Evolutionary conservation across 78 protist genomes (phyloP), one percentile per base, ranked within the genome.

Genomic region (Dictyostelium brefeldianum): DNA sequence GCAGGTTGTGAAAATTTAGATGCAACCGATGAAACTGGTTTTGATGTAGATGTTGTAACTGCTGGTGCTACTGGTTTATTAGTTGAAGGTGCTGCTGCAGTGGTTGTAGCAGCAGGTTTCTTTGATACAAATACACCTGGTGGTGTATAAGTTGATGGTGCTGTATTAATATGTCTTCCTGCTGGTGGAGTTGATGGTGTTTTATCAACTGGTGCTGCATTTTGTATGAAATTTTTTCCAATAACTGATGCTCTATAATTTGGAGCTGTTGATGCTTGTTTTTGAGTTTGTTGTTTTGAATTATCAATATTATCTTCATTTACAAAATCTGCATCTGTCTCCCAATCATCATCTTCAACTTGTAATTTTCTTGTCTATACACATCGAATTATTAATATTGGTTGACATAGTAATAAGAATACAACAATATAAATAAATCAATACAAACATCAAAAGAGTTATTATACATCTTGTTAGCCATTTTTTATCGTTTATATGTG

Each of bases 251-350:
- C 93, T 75, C 75, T 54, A 12, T 36, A 8, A 41, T n/a, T 53
- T 25, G 31, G 12, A 12, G 31, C 29, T 43, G 53, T 65, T n/a
- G n/a, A n/a, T n/a, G 59, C 20, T 71, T 29, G 59, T 65, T 87
- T 70, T 64, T 27, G 31, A 15, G 93, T 87, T 64, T 41, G 46
- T 64, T 41, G 46, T 77, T 87, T 87, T 46, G 93, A 87, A 51
- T 87, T 87, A 77, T 87, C 93, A 70, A 87, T 74, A 65, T 87
- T 87, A 50, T 74, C 56, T 46, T n/a, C 20, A 77, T 87, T 87
- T 47, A 87, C 92, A 87, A 77, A 87, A 64, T 77, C 83, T 27
- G 83, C 48, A 50, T 87, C 92, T 43, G 92, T 87, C 25, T 87
- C 92, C 92, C 92, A 87, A 70, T 77, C 92, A 64, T 87, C 92